Conservation (phyloP, 176 grass and related monocot genomes). For the Puya raimondii region DNA sequence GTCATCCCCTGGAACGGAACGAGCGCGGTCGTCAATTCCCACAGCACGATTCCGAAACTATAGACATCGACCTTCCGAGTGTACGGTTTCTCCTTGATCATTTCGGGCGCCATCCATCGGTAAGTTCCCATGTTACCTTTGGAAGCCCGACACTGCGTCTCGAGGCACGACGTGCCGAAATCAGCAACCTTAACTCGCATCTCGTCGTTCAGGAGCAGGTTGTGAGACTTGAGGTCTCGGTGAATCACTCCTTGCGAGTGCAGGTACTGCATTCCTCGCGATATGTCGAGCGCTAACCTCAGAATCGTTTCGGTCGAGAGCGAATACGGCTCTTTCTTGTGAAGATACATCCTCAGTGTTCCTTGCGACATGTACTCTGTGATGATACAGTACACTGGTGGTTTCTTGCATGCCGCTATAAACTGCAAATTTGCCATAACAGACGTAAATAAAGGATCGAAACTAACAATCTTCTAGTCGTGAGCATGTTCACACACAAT, state of each 20-base stretch:
- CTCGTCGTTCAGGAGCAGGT: constrained; percentile 90
- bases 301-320: constrained; percentile 83
- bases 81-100: constrained; percentile 93
- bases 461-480: no score
- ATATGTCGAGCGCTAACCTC: constrained; percentile 82
- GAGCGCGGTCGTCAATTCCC: constrained; percentile 97
- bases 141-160: constrained; percentile 50
- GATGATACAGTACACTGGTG: constrained; percentile 96
- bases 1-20: constrained; percentile 97
- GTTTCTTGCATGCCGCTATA: constrained; percentile 90
- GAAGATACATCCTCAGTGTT: constrained; percentile 92
- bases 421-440: constrained; percentile 36
- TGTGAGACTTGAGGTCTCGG: constrained; percentile 94
- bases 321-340: constrained; percentile 97
- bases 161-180: constrained; percentile 92
- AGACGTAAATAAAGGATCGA: no score
- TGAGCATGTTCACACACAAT: no score
- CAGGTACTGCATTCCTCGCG: constrained; percentile 90
- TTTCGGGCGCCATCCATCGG: constrained; percentile 98
- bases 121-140: constrained; percentile 99
- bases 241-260: constrained; percentile 95
- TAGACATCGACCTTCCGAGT: constrained; percentile 97
- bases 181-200: constrained; percentile 97
- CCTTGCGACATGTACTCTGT: constrained; percentile 99
- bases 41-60: constrained; percentile 95